Evolutionary conservation across 2,329 filamentous ascomycete genomes (phyloP).

Genomic region (Byssothecium circinans): DNA sequence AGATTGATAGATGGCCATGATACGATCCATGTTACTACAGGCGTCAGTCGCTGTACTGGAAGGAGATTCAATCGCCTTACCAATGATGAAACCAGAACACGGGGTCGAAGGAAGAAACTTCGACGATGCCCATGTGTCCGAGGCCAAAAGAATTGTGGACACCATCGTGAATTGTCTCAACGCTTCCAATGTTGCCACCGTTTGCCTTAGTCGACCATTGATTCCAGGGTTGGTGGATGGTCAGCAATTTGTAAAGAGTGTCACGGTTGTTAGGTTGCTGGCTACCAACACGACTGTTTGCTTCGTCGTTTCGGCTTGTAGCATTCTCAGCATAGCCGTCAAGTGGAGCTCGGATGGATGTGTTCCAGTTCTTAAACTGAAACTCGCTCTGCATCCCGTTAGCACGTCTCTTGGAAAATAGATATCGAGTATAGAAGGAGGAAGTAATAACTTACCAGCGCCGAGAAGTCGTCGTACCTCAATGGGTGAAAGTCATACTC

Average conservation of each 20-base stretch:
- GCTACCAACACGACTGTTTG: slow-evolving; percentile 26
- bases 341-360: slow-evolving; percentile 31
- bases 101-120: slow-evolving; percentile 36
- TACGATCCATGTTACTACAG: slow-evolving; percentile 27
- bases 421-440: background rate
- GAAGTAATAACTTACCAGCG: slow-evolving; percentile 19
- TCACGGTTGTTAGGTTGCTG: slow-evolving; percentile 35
- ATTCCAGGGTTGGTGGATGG: slow-evolving; percentile 34
- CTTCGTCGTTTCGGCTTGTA: slow-evolving; percentile 32
- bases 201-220: slow-evolving; percentile 37
- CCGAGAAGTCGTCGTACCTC: slow-evolving; percentile 29
- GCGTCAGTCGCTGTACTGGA: background rate
- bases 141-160: slow-evolving; percentile 35
- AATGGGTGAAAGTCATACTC: slow-evolving; percentile 37
- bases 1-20: slow-evolving; percentile 30
- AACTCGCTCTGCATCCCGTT: slow-evolving; percentile 24
- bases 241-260: slow-evolving; percentile 37
- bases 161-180: slow-evolving; percentile 36
- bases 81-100: slow-evolving; percentile 39
- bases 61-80: slow-evolving; percentile 6
- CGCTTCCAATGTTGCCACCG: slow-evolving; percentile 35
- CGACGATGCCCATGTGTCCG: slow-evolving; percentile 48
- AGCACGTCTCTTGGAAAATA: background rate
- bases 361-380: slow-evolving; percentile 37
- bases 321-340: slow-evolving; percentile 26